Conservation (phyloP, 371 early-diverging fungal genomes). For the Rhizopus stolonifer region DNA sequence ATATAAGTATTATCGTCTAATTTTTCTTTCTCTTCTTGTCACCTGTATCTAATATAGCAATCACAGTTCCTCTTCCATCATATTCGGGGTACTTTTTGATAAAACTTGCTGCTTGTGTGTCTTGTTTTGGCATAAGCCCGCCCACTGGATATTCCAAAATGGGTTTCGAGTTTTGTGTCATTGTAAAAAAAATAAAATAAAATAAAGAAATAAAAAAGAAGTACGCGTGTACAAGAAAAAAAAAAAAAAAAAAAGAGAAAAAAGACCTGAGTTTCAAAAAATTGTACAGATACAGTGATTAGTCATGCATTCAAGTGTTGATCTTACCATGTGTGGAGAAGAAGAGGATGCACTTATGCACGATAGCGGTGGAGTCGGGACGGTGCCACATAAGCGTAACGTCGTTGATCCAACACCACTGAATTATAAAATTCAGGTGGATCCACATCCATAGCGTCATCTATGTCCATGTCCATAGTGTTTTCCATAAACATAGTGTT, state of each 20-base stretch:
- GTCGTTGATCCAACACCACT: no score
- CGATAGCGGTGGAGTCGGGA: no score
- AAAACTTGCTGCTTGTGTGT: constrained; percentile 85
- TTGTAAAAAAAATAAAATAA: neutral
- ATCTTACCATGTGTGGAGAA: no score
- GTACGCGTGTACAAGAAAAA: constrained; percentile 1
- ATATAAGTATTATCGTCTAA: neutral
- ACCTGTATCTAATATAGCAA: constrained; percentile 91
- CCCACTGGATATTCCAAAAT: constrained; percentile 66
- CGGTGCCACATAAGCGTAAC: no score
- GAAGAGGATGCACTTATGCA: no score
- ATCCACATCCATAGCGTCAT: no score
- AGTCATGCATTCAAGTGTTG: no score
- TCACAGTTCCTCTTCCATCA: constrained; percentile 88
- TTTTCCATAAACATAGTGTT: no score
- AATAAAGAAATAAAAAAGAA: neutral
- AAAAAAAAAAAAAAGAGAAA: neutral
- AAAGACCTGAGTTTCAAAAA: no score
- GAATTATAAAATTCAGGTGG: no score
- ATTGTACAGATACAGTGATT: no score
- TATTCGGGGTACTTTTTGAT: constrained; percentile 79
- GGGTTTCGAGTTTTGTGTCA: constrained; percentile 32
- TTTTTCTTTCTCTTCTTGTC: neutral
- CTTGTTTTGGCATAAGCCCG: constrained; percentile 75
- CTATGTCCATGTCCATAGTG: no score